Percentiles rank a stretch among this genome's conserved stretches.
phyloP scores from a whole-genome alignment of 1,284 basidiomycete genomes.

The Taiwanofungus camphoratus region DNA sequence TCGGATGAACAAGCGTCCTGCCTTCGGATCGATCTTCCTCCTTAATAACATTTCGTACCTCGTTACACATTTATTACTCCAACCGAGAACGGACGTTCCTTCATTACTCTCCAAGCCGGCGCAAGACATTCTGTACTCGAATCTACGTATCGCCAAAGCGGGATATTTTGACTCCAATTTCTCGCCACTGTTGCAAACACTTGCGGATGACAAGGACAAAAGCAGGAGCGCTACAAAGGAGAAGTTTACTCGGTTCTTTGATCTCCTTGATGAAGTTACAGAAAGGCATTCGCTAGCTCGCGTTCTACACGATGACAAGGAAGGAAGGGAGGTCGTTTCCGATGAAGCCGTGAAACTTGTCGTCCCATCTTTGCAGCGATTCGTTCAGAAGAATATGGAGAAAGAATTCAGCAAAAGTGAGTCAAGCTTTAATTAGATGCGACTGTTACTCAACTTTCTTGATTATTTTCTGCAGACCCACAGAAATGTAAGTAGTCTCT shows the following conservation, averaged over 20 bases:
- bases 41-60: constrained; percentile 74
- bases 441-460: not conserved
- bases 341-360: constrained; percentile 74
- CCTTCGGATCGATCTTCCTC: constrained; percentile 68
- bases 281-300: constrained; percentile 64
- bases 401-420: constrained; percentile 81
- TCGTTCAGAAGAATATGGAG: constrained; percentile 66
- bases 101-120: constrained; percentile 55
- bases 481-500: constrained; percentile 60
- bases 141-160: constrained; percentile 72
- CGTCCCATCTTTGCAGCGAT: constrained; percentile 64
- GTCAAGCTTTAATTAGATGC: too few species aligned
- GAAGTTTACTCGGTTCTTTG: constrained; percentile 74
- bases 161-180: constrained; percentile 79
- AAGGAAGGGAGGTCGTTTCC: constrained; percentile 47
- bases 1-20: constrained; percentile 55
- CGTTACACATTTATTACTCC: constrained; percentile 48
- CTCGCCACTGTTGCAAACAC: constrained; percentile 63
- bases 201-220: constrained; percentile 66
- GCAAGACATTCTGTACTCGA: constrained; percentile 55
- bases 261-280: constrained; percentile 67
- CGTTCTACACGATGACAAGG: constrained; percentile 67
- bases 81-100: constrained; percentile 36
- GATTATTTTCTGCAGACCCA: constrained; percentile 45
- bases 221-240: constrained; percentile 64